Percentiles rank a stretch among this genome's conserved stretches.
Evolutionary conservation across 805 yeast genomes (phyloP).

Genomic region (Kazachstania taianensis): DNA sequence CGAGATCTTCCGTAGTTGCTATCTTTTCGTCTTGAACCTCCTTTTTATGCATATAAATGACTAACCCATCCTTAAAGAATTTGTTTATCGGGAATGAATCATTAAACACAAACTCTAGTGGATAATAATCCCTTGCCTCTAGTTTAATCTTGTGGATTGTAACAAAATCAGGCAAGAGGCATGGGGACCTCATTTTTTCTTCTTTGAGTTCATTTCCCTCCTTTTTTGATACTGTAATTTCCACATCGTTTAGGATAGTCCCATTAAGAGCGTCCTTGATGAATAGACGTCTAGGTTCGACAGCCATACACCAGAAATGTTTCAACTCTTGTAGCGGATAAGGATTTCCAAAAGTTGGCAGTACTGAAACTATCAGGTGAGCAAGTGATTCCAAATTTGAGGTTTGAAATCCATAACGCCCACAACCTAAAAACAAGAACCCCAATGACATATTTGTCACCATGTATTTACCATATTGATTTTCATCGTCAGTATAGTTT

Average conservation of each 20-base stretch:
- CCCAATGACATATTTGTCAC: slow-evolving; percentile 79
- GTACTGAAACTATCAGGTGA: slow-evolving; percentile 55
- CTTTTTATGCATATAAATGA: slow-evolving; percentile 19
- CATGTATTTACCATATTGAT: slow-evolving; percentile 61
- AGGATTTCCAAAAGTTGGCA: slow-evolving; percentile 39
- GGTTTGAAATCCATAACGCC: slow-evolving; percentile 70
- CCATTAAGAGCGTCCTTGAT: slow-evolving; percentile 58
- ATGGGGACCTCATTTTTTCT: slow-evolving; percentile 48
- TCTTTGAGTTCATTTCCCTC: slow-evolving; percentile 30
- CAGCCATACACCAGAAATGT: slow-evolving; percentile 83
- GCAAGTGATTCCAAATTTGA: slow-evolving; percentile 36
- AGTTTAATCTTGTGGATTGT: slow-evolving; percentile 41
- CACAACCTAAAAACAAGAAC: slow-evolving; percentile 81
- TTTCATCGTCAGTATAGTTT: slow-evolving; percentile 18
- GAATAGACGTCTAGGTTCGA: slow-evolving; percentile 72
- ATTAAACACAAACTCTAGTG: slow-evolving; percentile 34
- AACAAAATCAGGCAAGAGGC: slow-evolving; percentile 52
- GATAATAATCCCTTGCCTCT: slow-evolving; percentile 40
- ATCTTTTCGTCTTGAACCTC: slow-evolving; percentile 2
- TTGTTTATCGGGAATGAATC: slow-evolving; percentile 16
- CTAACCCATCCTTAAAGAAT: slow-evolving; percentile 23
- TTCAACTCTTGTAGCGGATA: slow-evolving; percentile 74
- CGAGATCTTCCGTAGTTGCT: slow-evolving; percentile 8
- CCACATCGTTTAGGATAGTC: slow-evolving; percentile 38
- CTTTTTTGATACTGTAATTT: slow-evolving; percentile 30